phyloP scores from a whole-genome alignment of 306 rosid genomes.

The Prunus salicina region DNA sequence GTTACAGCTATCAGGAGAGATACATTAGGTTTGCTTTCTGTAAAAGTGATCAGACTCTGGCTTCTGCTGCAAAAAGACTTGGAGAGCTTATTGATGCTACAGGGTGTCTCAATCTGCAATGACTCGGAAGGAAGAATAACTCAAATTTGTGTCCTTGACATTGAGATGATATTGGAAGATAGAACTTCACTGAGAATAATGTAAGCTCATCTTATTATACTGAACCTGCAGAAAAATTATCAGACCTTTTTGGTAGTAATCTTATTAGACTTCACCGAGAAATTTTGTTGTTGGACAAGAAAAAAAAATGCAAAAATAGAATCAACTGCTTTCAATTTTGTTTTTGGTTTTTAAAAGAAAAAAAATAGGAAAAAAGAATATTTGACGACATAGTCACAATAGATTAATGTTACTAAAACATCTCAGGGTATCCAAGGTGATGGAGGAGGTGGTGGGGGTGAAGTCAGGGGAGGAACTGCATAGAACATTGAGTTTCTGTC shows the following conservation, averaged over 20 bases:
- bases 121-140: not conserved
- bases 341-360: not conserved
- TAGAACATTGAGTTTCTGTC: slow-evolving; percentile 20
- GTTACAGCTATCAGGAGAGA: slow-evolving; percentile 46
- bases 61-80: slow-evolving; percentile 53
- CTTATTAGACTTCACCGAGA: no score
- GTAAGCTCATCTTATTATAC: not conserved
- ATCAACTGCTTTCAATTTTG: not conserved
- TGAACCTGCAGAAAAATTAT: not conserved
- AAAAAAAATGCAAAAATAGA: no score
- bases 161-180: not conserved
- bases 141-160: not conserved
- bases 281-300: no score
- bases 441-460: slow-evolving; percentile 2
- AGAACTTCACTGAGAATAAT: not conserved
- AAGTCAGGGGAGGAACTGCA: not conserved
- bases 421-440: slow-evolving; percentile 8
- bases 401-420: not conserved
- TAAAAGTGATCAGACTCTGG: slow-evolving; percentile 67
- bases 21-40: slow-evolving; percentile 87
- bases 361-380: not conserved
- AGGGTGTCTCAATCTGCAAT: slow-evolving; percentile 32
- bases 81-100: slow-evolving; percentile 36
- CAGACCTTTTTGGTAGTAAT: no score
- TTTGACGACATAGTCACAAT: not conserved